These are phyloP conservation scores for Metschnikowia dekortorum DNA, from an alignment of 805 yeast species.

Conservation along the genomic window DNA sequence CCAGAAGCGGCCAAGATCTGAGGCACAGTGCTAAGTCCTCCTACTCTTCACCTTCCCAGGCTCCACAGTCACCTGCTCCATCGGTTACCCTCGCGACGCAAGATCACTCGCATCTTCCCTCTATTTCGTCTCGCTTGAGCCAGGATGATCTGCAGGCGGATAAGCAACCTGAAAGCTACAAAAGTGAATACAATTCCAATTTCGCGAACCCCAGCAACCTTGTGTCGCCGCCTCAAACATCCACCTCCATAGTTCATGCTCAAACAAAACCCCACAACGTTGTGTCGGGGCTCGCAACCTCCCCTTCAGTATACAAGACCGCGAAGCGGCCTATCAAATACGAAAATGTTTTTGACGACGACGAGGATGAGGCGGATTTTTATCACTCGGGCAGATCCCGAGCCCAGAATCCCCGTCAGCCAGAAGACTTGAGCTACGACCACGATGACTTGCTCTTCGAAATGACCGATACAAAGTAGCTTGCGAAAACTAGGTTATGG, in stretches of 20 bases:
- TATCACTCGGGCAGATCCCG: slow-evolving; percentile 3
- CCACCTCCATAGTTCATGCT: slow-evolving; percentile 24
- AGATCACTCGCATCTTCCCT: slow-evolving; percentile 27
- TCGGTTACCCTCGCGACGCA: slow-evolving; percentile 22
- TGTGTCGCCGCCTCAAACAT: slow-evolving; percentile 19
- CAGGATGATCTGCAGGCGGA: slow-evolving; percentile 10
- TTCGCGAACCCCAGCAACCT: slow-evolving; percentile 9
- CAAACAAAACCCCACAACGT: slow-evolving; percentile 10
- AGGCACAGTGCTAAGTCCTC: slow-evolving; percentile 5
- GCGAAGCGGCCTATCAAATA: slow-evolving; percentile 25
- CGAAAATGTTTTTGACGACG: slow-evolving; percentile 42
- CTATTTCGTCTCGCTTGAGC: slow-evolving; percentile 30
- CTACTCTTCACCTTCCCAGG: slow-evolving; percentile 14
- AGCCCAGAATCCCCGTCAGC: not conserved
- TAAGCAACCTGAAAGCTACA: not conserved
- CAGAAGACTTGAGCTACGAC: slow-evolving; percentile 13
- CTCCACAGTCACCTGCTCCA: slow-evolving; percentile 12
- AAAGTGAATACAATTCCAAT: not conserved
- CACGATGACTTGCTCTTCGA: slow-evolving; percentile 19
- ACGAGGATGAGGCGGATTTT: slow-evolving; percentile 34
- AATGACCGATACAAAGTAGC: slow-evolving; percentile 15
- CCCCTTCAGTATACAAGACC: slow-evolving; percentile 28
- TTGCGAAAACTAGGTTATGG: too few relatives aligned
- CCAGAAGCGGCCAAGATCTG: slow-evolving; percentile 5
- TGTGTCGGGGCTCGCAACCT: slow-evolving; percentile 32